Evolutionary conservation across 352 stramenopile genomes (phyloP), one percentile per base, ranked within the genome.

Genomic region (Globisporangium parvum): DNA sequence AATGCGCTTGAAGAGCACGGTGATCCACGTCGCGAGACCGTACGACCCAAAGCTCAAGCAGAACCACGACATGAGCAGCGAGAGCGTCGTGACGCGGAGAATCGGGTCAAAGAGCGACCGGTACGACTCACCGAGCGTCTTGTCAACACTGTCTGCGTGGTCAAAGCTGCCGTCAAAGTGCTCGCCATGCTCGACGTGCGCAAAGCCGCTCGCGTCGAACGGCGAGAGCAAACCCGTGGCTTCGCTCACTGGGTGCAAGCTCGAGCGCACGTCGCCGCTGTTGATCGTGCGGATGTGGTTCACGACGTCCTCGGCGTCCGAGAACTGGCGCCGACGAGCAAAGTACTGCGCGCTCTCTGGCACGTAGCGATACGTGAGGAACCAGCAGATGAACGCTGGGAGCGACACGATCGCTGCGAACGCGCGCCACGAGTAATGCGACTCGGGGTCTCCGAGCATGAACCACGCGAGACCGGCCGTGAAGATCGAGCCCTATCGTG

Each of bases 11-110:
- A 98, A 98, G 2, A 98, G 63, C 52, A 87, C 87, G 8, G 95
- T 97, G 63, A 98, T 97, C 92, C 92, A 98, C 53, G 89, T 97
- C 8, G 87, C 77, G 18, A 98, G 77, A 5, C 90, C 90, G 59
- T 97, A 98, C 28, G 83, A 96, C 12, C 87, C 77, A 41, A 89
- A 89, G 42, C 79, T 91, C 47, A 89, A 71, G 50, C 78, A 91
- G 47, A 87, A 88, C 69, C 77, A 87, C 49, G 77, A 86, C 49
- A 82, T 42, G 12, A 88, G 50, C 50, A 91, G 51, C 47, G 77
- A 78, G 5, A 88, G 40, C 23, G 77, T 91, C n/a, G 80, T 91
- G 6, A 54, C 62, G 41, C 73, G 65, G 23, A 91, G 60, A 35
- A 88, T 65, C 8, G 73, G 73, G 23, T 88, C 71, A 33, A 88